phyloP scores from a whole-genome alignment of 345 rosid species.

The Brassica rapa region DNA sequence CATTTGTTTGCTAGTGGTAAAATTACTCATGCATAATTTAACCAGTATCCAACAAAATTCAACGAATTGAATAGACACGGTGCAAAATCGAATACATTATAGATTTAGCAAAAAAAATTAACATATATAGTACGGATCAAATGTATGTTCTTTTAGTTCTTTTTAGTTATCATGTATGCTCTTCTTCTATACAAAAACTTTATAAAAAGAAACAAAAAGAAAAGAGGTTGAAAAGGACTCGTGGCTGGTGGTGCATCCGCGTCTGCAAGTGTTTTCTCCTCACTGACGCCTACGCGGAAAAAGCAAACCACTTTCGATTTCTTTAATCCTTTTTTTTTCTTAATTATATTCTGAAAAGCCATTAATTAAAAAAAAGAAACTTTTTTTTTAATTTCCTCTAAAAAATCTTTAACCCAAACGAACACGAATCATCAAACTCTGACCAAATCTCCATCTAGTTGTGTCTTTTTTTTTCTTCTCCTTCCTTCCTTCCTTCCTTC shows the following conservation, averaged over 20 bases:
- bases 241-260: constrained; percentile 25
- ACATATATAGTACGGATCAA: neutral
- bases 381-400: neutral
- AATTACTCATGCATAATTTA: neutral
- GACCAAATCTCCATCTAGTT: constrained; percentile 31
- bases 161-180: neutral
- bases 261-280: constrained; percentile 17
- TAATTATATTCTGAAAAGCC: constrained; percentile 1
- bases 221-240: constrained; percentile 15
- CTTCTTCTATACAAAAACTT: neutral
- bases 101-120: neutral
- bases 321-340: neutral
- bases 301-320: constrained; percentile 33
- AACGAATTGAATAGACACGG: neutral
- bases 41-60: neutral
- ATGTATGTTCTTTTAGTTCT: neutral
- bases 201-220: neutral
- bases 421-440: constrained; percentile 39
- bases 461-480: neutral
- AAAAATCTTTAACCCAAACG: constrained; percentile 27
- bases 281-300: constrained; percentile 40
- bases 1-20: neutral
- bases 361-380: constrained; percentile 8
- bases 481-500: constrained; percentile 7
- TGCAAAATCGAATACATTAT: neutral